A percentile compares a stretch with the other conserved stretches of the same genome.
phyloP scores from a whole-genome alignment of 805 yeast species.

The Phaffomyces thermotolerans region DNA sequence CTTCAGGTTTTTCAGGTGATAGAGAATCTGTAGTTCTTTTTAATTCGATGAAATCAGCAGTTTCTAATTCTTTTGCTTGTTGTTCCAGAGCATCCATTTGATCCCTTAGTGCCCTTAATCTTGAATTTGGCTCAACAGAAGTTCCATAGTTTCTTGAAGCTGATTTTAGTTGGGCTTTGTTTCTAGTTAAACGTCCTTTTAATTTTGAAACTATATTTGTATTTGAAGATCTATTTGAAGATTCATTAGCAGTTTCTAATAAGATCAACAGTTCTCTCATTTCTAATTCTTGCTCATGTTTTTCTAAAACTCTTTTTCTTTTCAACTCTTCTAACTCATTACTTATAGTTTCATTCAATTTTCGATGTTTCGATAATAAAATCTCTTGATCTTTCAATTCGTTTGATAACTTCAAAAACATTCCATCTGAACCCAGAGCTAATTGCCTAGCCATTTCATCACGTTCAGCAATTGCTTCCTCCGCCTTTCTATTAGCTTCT shows the following conservation, averaged over 20 bases:
- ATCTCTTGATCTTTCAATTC: conserved; percentile 60
- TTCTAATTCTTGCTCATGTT: conserved; percentile 70
- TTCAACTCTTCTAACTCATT: conserved; percentile 58
- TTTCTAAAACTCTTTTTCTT: conserved; percentile 47
- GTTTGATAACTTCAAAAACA: conserved; percentile 49
- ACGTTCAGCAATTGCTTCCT: conserved; percentile 50
- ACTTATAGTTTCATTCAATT: conserved; percentile 53
- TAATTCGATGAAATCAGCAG: conserved; percentile 66
- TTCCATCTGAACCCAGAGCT: conserved; percentile 70
- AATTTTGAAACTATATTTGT: conserved; percentile 31
- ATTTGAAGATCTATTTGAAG: conserved; percentile 26
- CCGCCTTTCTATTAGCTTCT: conserved; percentile 44
- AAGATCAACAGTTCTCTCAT: conserved; percentile 65
- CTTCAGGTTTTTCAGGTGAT: conserved; percentile 20
- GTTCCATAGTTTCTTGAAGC: conserved; percentile 42
- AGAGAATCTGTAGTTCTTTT: conserved; percentile 16
- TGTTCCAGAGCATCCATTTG: conserved; percentile 80
- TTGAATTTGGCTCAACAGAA: conserved; percentile 66
- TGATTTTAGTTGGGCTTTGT: conserved; percentile 33
- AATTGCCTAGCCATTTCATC: conserved; percentile 60
- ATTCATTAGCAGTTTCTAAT: conserved; percentile 39
- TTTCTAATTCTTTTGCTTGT: conserved; percentile 81
- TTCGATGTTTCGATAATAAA: conserved; percentile 50
- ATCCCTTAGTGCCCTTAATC: conserved; percentile 67
- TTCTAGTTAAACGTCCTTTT: conserved; percentile 32